Evolutionary conservation across 345 rosid species (phyloP).

Genomic region (Erysimum cheiranthoides): DNA sequence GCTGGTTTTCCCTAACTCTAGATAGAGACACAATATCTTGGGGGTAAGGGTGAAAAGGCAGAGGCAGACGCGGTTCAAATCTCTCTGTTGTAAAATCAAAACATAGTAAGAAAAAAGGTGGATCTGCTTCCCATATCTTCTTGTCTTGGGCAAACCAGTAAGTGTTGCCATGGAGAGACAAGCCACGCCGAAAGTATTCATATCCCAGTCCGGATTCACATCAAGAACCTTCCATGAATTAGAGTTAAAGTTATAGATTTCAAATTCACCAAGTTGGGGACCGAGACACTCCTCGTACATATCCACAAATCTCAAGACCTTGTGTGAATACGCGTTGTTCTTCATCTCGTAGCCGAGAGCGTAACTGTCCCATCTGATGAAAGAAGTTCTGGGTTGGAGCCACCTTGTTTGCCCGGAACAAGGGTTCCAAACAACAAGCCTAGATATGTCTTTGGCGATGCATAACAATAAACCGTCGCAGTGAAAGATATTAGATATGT

Average conservation of each 20-base stretch:
- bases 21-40: neutral
- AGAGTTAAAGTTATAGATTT: neutral
- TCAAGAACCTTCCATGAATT: neutral
- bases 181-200: neutral
- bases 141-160: constrained; percentile 11
- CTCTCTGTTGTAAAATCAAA: neutral
- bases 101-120: neutral
- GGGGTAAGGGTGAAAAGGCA: neutral
- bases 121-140: neutral
- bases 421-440: constrained; percentile 9
- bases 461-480: constrained; percentile 1
- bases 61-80: neutral
- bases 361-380: neutral
- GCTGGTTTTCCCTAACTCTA: neutral
- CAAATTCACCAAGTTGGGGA: neutral
- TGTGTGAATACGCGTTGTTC: neutral
- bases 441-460: neutral
- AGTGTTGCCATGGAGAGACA: neutral
- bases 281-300: too few species aligned
- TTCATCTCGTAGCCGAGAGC: neutral
- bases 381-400: neutral
- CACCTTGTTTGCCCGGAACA: neutral
- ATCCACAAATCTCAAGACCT: neutral
- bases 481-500: neutral
- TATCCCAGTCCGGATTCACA: constrained; percentile 9